phyloP scores from a whole-genome alignment of 208 protist species.

The Trypanosoma brucei region DNA sequence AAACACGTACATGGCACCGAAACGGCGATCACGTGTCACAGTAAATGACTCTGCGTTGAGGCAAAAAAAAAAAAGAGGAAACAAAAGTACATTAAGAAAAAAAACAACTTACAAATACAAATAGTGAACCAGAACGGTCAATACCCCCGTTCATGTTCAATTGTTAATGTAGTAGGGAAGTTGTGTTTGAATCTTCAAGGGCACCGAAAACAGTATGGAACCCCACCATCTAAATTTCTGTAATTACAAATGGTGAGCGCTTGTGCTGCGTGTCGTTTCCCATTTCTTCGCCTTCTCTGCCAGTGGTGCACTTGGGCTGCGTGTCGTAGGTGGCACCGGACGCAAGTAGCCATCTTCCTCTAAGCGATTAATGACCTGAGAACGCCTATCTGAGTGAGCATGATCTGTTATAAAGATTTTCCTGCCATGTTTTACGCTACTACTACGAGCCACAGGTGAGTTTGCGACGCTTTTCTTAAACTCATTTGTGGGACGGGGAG shows the following conservation, averaged over 20 bases:
- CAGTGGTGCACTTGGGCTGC: constrained; percentile 61
- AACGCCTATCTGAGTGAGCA: constrained; percentile 47
- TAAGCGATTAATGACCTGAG: constrained; percentile 48
- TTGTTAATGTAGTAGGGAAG: no score
- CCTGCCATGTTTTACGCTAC: constrained; percentile 37
- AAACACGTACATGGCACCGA: no score
- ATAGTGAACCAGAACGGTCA: no score
- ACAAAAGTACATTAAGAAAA: no score
- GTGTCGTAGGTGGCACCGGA: constrained; percentile 24
- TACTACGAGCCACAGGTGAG: not conserved
- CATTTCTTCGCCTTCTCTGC: constrained; percentile 61
- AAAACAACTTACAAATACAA: no score
- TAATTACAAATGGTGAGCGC: constrained; percentile 19
- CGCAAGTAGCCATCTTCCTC: constrained; percentile 50
- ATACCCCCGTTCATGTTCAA: no score
- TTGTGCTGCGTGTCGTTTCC: constrained; percentile 28
- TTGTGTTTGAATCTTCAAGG: no score
- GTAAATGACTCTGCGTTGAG: not conserved
- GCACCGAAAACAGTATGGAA: no score
- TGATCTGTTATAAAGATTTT: constrained; percentile 86
- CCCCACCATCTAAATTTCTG: not conserved
- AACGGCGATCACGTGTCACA: not conserved
- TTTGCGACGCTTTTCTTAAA: not conserved
- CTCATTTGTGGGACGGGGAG: not conserved
- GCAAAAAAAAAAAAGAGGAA: no score